Evolutionary conservation across 306 rosid genomes (phyloP).

Genomic region (Canavalia gladiata): DNA sequence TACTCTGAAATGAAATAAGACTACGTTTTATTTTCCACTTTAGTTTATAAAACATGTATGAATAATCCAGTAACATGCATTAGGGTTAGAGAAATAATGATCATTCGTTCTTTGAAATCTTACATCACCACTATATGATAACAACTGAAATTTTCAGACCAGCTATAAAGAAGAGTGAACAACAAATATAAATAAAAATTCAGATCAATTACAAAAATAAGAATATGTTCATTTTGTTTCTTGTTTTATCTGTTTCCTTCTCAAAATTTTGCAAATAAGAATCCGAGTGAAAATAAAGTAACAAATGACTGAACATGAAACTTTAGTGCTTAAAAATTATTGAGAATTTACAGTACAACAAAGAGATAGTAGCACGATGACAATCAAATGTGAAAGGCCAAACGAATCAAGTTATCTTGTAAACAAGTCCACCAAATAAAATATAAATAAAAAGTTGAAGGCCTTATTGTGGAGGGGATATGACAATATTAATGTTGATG

Average conservation of each 20-base stretch:
- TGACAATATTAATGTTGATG: constrained; percentile 19
- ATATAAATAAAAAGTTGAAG: constrained; percentile 5
- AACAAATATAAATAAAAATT: neutral
- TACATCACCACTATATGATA: neutral
- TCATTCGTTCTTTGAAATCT: constrained; percentile 4
- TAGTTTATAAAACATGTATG: neutral
- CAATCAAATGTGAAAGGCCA: neutral
- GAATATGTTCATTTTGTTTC: neutral
- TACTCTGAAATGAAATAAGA: too few relatives aligned
- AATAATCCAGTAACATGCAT: neutral
- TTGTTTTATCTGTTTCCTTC: neutral
- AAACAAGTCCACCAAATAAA: constrained; percentile 1
- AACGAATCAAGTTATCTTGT: neutral
- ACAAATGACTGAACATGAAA: too few relatives aligned
- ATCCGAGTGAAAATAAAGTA: neutral
- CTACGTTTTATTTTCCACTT: too few relatives aligned
- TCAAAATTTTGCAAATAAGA: neutral
- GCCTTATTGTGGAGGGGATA: neutral
- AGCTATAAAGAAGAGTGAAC: neutral
- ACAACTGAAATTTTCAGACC: neutral
- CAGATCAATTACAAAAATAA: neutral
- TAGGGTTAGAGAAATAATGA: neutral
- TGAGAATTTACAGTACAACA: neutral
- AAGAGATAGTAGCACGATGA: neutral
- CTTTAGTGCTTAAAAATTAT: neutral